Evolutionary conservation across 768 basidiomycete genomes (phyloP).

Genomic region (Cubamyces lactineus): DNA sequence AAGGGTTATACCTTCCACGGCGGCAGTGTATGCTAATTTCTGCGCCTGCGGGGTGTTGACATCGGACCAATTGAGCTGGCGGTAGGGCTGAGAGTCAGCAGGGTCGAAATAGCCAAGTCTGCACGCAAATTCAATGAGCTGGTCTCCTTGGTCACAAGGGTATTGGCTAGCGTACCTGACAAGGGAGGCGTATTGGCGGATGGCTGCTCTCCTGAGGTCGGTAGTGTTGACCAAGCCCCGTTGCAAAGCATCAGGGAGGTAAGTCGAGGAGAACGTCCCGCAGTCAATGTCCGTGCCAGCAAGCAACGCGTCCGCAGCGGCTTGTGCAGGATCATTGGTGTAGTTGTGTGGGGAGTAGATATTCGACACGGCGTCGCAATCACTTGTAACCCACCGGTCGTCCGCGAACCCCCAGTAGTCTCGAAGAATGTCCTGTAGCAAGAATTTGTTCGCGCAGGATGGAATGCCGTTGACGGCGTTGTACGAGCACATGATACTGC

Average conservation of each 20-base stretch:
- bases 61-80: constrained; percentile 51
- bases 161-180: constrained; percentile 43
- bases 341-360: constrained; percentile 56
- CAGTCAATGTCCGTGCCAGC: constrained; percentile 54
- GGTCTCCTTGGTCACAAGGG: not conserved
- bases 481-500: constrained; percentile 65
- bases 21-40: constrained; percentile 52
- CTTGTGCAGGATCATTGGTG: constrained; percentile 47
- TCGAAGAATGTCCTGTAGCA: constrained; percentile 54
- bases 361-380: constrained; percentile 58
- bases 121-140: not conserved
- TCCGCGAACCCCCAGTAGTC: constrained; percentile 54
- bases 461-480: constrained; percentile 65
- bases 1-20: constrained; percentile 57
- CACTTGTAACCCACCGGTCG: constrained; percentile 57
- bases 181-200: constrained; percentile 55
- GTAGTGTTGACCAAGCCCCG: constrained; percentile 49
- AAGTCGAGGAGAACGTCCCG: constrained; percentile 48
- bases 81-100: constrained; percentile 50
- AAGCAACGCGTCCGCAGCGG: constrained; percentile 52
- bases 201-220: constrained; percentile 47
- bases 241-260: constrained; percentile 52
- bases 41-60: constrained; percentile 53
- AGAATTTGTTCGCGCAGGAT: constrained; percentile 54
- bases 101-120: constrained; percentile 65